These are phyloP conservation scores for Pyrus hybrid DNA, from an alignment of 331 rosid genomes.

Conservation along the genomic window DNA sequence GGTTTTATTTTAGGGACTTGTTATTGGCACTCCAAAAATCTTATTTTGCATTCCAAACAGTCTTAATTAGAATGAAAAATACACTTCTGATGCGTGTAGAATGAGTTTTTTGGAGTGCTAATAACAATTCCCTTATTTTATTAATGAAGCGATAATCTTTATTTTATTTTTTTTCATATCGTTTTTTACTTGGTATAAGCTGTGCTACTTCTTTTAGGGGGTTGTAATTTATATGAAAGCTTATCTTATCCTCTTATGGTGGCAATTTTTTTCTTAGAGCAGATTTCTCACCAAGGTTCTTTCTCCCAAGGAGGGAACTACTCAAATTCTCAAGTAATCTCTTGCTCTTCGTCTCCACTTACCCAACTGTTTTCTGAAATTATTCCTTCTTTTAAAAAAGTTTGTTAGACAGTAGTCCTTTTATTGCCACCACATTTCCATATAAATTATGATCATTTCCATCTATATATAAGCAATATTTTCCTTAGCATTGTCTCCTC, in stretches of 20 bases:
- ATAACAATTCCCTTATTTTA: neutral
- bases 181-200: neutral
- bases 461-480: neutral
- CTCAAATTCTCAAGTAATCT: slow-evolving; percentile 68
- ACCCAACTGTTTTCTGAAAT: neutral
- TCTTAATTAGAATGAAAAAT: no score
- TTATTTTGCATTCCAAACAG: no score
- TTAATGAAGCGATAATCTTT: neutral
- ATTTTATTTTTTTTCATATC: neutral
- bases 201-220: neutral
- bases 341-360: slow-evolving; percentile 9
- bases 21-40: no score
- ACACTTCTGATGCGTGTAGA: no score
- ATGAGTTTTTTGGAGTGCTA: no score
- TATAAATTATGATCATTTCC: neutral
- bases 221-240: neutral
- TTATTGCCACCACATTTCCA: neutral
- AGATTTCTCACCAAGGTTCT: slow-evolving; percentile 73
- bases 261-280: slow-evolving; percentile 10
- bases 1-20: neutral
- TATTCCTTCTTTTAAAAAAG: neutral
- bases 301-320: slow-evolving; percentile 65
- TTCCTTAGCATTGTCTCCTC: neutral
- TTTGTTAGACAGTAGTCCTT: neutral
- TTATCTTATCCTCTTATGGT: slow-evolving; percentile 9